A percentile compares a stretch with the other conserved stretches of the same genome.
These are phyloP conservation scores for Spizellomyces punctatus DNA, from an alignment of 192 early-diverging fungal genomes.

Conservation along the genomic window DNA sequence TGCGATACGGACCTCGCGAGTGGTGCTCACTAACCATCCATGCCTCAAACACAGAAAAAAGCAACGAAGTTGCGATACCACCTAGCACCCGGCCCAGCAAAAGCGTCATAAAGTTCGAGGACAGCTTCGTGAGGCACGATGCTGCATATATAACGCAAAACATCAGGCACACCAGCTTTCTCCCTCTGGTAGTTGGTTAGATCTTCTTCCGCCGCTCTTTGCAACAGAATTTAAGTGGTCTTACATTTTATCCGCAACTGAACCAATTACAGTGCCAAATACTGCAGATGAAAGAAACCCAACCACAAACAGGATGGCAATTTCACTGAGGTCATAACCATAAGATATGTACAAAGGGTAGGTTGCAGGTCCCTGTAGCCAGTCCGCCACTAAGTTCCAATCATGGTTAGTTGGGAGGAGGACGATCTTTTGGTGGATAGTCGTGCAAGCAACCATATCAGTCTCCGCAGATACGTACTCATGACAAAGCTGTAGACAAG, in stretches of 20 bases:
- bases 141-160: constrained; percentile 44
- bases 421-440: background rate
- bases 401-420: background rate
- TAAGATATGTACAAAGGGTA: constrained; percentile 69
- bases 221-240: background rate
- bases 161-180: constrained; percentile 37
- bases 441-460: background rate
- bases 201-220: too few species aligned
- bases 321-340: constrained; percentile 56
- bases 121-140: constrained; percentile 45
- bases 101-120: constrained; percentile 34
- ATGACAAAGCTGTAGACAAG: constrained; percentile 55
- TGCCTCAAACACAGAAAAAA: constrained; percentile 53
- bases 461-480: constrained; percentile 40
- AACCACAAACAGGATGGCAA: constrained; percentile 70
- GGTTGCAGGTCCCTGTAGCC: constrained; percentile 56
- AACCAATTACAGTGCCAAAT: constrained; percentile 72
- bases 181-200: constrained; percentile 32
- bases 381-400: constrained; percentile 32
- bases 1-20: constrained; percentile 15
- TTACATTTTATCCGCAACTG: constrained; percentile 69
- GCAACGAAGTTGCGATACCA: constrained; percentile 51
- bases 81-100: constrained; percentile 49
- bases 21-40: constrained; percentile 53
- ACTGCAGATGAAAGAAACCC: constrained; percentile 73